Base-by-base conservation (phyloP, 192 early-diverging fungal genomes). In the Glomus cerebriforme region DNA sequence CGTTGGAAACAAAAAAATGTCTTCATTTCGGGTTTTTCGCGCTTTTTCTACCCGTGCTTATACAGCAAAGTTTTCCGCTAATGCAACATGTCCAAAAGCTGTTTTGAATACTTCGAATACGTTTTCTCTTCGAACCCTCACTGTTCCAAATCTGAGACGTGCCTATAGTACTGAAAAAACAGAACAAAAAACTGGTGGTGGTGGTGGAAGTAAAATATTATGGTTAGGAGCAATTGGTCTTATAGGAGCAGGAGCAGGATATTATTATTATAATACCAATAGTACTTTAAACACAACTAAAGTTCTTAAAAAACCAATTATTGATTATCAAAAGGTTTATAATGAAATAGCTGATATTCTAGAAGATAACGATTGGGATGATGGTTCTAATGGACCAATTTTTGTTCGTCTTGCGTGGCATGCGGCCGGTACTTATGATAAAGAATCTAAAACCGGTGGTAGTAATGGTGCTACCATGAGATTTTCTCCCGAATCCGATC, bases 321-420 rank as follows among this genome's bases (percentile, higher is more conserved):
- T 86, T 54, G 87, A 94, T 86, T 94, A 92, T 87, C 81, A 91
- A 73, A 82, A 86, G 69, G 88, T 94, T 78, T 93, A 93, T 87
- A 89, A 92, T 82, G 91, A 91, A 69, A 94, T 94, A 81, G 93
- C 92, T 43, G 89, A 87, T 65, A 83, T 94, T 72, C 86, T 94
- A 29, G 92, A 93, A 66, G 91, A 93, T 77, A 87, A 91, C 76
- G 85, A 92, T 85, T 93, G 92, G 67, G 93, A 94, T 81, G 93
- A 94, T 73, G 94, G 94, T 67, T 92, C 90, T 35, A 91, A 89
- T 80, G 94, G 92, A 27, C 93, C 94, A 1, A 86, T 96, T 39
- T 86, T 96, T 81, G 80, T 95, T 66, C 91, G 95, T 27, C 89
- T 96, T 31, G 95, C 94, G 45, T 96, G 95, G 95, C 95, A 96